These are phyloP conservation scores for Candida mattraensis DNA, from an alignment of 805 yeast species.

Conservation along the genomic window DNA sequence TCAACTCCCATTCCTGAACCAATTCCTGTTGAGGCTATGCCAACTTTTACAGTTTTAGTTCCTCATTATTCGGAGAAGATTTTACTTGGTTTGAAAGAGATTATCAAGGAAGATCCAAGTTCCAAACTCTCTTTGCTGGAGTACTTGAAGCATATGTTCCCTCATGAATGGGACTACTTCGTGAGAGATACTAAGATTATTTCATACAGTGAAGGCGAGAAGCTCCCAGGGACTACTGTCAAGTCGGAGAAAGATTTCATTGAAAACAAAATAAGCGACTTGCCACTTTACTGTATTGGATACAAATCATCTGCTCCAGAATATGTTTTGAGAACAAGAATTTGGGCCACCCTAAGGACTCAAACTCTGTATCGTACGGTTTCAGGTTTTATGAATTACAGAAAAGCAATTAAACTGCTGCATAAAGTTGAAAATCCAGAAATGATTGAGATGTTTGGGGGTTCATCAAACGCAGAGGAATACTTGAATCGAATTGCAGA, in stretches of 20 bases:
- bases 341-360: constrained; percentile 84
- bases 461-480: constrained; percentile 48
- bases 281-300: constrained; percentile 73
- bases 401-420: constrained; percentile 67
- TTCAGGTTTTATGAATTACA: constrained; percentile 80
- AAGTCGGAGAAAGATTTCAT: constrained; percentile 36
- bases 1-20: constrained; percentile 51
- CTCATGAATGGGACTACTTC: constrained; percentile 78
- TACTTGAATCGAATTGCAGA: constrained; percentile 73
- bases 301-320: constrained; percentile 66
- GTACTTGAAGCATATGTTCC: constrained; percentile 70
- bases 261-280: constrained; percentile 51
- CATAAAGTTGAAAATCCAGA: constrained; percentile 66
- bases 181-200: constrained; percentile 72
- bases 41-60: constrained; percentile 49
- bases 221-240: constrained; percentile 30
- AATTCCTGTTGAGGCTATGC: constrained; percentile 46
- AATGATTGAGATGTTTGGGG: constrained; percentile 42
- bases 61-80: constrained; percentile 56
- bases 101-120: constrained; percentile 44
- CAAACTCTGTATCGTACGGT: constrained; percentile 84
- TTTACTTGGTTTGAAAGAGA: constrained; percentile 42
- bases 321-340: constrained; percentile 66
- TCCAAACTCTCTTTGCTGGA: constrained; percentile 66
- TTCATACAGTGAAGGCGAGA: constrained; percentile 53